Conservation (phyloP, 257 asterid genomes). For the Gynochthodes officinalis region DNA sequence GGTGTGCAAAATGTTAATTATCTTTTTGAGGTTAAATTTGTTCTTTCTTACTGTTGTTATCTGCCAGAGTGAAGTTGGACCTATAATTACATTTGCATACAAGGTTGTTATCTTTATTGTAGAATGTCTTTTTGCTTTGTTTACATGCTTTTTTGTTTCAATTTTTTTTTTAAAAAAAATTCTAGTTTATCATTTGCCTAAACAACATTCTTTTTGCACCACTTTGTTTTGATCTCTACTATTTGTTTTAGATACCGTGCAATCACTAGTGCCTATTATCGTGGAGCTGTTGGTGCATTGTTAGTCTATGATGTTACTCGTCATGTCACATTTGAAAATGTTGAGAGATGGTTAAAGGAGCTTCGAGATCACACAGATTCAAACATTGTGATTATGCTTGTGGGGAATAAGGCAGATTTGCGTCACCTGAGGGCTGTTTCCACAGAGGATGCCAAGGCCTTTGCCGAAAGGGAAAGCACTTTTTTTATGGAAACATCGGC, state of each 20-base stretch:
- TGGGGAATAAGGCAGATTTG: slow-evolving; percentile 67
- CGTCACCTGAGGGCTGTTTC: slow-evolving; percentile 70
- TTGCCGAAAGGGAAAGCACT: slow-evolving; percentile 55
- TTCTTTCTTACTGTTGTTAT: neutral
- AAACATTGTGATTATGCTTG: slow-evolving; percentile 64
- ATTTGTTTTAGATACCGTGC: slow-evolving; percentile 57
- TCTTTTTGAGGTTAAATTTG: neutral
- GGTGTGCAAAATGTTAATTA: neutral
- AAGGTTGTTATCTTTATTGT: neutral
- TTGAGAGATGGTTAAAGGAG: slow-evolving; percentile 76
- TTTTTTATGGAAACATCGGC: slow-evolving; percentile 78
- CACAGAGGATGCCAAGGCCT: slow-evolving; percentile 58
- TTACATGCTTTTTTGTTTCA: neutral
- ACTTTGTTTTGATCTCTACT: neutral
- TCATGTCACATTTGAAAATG: slow-evolving; percentile 67
- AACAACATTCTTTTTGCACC: neutral
- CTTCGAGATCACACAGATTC: slow-evolving; percentile 69
- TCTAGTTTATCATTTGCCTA: neutral
- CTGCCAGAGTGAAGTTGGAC: neutral
- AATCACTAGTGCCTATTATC: slow-evolving; percentile 72
- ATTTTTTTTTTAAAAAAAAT: too few species aligned
- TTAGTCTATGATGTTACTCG: slow-evolving; percentile 69
- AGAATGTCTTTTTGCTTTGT: neutral
- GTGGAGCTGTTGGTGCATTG: slow-evolving; percentile 76
- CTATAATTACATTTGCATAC: neutral